Evolutionary conservation across 495 filamentous ascomycete genomes (phyloP).

Genomic region (Oleoguttula mirabilis): DNA sequence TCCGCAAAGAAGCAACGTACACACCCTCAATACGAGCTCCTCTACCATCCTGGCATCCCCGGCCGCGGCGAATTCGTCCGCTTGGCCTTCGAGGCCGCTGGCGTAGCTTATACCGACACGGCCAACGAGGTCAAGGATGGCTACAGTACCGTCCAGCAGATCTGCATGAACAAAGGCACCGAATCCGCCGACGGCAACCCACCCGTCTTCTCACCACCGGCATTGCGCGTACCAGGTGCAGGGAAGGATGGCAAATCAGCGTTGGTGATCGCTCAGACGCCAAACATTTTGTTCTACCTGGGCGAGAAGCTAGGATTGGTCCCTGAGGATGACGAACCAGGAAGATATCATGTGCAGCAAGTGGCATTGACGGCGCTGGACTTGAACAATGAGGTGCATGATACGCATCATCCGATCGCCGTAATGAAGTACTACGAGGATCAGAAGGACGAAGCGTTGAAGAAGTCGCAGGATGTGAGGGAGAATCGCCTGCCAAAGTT

Average conservation of each 20-base stretch:
- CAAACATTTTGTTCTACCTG: slow-evolving; percentile 53
- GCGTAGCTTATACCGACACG: slow-evolving; percentile 48
- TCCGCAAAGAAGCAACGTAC: too few species aligned
- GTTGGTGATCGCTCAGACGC: slow-evolving; percentile 48
- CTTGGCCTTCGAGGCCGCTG: slow-evolving; percentile 49
- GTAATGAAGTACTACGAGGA: slow-evolving; percentile 49
- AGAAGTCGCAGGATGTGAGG: slow-evolving; percentile 40
- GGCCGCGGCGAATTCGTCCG: slow-evolving; percentile 56
- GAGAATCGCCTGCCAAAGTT: slow-evolving; percentile 53
- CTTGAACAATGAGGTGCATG: slow-evolving; percentile 53
- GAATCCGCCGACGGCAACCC: slow-evolving; percentile 37
- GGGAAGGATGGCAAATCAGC: slow-evolving; percentile 23
- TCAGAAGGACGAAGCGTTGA: slow-evolving; percentile 47
- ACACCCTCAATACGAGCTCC: slow-evolving; percentile 18
- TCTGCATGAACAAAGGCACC: slow-evolving; percentile 16
- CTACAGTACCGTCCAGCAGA: slow-evolving; percentile 17
- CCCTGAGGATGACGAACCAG: slow-evolving; percentile 33
- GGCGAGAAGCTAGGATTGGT: slow-evolving; percentile 42
- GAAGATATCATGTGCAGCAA: slow-evolving; percentile 40
- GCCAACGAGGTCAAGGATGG: slow-evolving; percentile 30
- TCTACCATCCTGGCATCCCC: slow-evolving; percentile 52
- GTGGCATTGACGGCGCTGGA: slow-evolving; percentile 57
- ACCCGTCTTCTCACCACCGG: slow-evolving; percentile 49
- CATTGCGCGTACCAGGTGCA: slow-evolving; percentile 43
- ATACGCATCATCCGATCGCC: slow-evolving; percentile 54